These are phyloP conservation scores for Boletus rex-veris DNA, from an alignment of 768 basidiomycete genomes.

Conservation along the genomic window DNA sequence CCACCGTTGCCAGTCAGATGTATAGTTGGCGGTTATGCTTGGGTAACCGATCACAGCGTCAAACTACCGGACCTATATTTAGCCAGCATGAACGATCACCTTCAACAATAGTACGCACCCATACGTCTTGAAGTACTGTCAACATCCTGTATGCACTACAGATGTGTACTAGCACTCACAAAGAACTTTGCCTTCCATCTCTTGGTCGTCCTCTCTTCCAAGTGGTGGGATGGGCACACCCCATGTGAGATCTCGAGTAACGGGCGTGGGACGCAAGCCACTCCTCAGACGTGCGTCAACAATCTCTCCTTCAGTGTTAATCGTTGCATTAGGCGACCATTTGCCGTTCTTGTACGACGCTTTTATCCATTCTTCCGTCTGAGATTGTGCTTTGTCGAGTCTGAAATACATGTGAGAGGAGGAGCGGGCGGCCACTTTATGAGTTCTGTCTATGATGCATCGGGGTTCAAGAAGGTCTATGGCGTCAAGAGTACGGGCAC, in stretches of 20 bases:
- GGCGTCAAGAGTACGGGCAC: constrained; percentile 88
- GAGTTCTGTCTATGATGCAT: constrained; percentile 81
- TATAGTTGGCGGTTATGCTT: constrained; percentile 95
- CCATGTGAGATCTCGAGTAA: constrained; percentile 95
- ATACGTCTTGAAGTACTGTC: constrained; percentile 62
- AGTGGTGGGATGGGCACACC: constrained; percentile 86
- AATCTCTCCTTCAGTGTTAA: constrained; percentile 83
- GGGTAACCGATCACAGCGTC: constrained; percentile 97
- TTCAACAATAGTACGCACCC: constrained; percentile 54
- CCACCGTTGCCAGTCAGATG: constrained; percentile 93
- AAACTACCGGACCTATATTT: constrained; percentile 50
- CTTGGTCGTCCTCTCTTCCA: constrained; percentile 69
- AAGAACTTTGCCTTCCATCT: constrained; percentile 92
- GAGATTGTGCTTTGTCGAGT: constrained; percentile 78
- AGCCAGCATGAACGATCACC: not conserved
- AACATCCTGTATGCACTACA: constrained; percentile 3
- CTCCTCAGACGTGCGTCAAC: constrained; percentile 84
- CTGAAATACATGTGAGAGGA: constrained; percentile 92
- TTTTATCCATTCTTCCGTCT: constrained; percentile 86
- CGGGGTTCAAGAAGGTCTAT: constrained; percentile 93
- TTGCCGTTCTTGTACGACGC: constrained; percentile 73
- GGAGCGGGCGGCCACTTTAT: constrained; percentile 68
- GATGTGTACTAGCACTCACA: constrained; percentile 59
- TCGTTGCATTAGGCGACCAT: constrained; percentile 92
- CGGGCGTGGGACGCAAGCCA: constrained; percentile 83